Conservation (phyloP, 1,139 yeast genomes). For the Eremothecium cymbalariae region DNA sequence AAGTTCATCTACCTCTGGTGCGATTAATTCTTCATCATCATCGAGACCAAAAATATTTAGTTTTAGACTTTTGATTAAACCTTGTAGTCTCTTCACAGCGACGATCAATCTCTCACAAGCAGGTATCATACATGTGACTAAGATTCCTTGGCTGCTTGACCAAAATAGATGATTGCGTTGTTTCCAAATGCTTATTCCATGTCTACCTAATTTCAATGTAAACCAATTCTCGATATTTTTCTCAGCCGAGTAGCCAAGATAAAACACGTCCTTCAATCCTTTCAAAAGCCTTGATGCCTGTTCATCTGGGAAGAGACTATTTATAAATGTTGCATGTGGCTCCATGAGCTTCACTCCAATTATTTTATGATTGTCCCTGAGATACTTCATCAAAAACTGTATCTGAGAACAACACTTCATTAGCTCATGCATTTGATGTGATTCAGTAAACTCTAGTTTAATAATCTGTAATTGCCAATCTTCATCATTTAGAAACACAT, state of each 20-base stretch:
- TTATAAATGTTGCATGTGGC: conserved; percentile 9
- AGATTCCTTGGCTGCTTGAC: conserved; percentile 3
- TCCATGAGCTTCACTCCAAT: conserved; percentile 9
- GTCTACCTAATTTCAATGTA: conserved; percentile 1
- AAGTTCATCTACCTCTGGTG: conserved; percentile 8
- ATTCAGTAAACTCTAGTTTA: conserved; percentile 4
- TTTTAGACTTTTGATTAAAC: conserved; percentile 22
- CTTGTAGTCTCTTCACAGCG: conserved; percentile 41
- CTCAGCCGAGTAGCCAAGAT: conserved; percentile 39
- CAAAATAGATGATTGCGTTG: conserved; percentile 1
- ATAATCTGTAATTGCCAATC: conserved; percentile 5
- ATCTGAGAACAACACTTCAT: conserved; percentile 3
- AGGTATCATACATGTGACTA: conserved; percentile 37
- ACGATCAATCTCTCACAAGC: conserved; percentile 51
- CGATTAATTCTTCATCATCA: conserved; percentile 5
- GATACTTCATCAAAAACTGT: conserved; percentile 2
- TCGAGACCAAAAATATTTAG: conserved; percentile 6
- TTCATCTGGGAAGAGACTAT: conserved; percentile 2
- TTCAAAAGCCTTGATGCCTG: conserved; percentile 10
- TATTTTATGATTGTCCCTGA: not conserved
- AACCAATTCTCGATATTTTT: conserved; percentile 55
- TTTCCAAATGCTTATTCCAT: not conserved
- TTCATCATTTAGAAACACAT: conserved; percentile 5
- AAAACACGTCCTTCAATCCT: conserved; percentile 7
- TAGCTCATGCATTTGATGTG: conserved; percentile 4